Evolutionary conservation across 2,329 filamentous ascomycete genomes (phyloP).

Genomic region (Colletotrichum karsti): DNA sequence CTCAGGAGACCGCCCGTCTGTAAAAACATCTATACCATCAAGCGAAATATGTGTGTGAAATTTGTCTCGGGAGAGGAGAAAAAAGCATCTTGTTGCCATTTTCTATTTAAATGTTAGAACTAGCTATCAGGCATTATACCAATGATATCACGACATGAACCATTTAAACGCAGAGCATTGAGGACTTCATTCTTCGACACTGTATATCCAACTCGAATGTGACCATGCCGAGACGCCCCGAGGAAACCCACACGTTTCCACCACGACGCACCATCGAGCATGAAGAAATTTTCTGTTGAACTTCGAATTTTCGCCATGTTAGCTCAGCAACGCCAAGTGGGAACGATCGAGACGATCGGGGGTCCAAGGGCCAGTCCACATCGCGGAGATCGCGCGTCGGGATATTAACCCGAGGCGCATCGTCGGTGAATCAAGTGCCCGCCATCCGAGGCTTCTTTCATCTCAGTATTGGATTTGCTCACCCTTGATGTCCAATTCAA

Average conservation of each 20-base stretch:
- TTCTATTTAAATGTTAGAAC: constrained; percentile 7
- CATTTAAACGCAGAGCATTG: neutral
- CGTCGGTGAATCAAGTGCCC: too few species aligned
- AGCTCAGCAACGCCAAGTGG: too few species aligned
- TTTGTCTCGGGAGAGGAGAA: neutral
- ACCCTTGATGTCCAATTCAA: too few species aligned
- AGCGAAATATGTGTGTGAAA: neutral
- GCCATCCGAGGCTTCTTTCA: too few species aligned
- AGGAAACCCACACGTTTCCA: neutral
- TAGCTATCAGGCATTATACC: constrained; percentile 29
- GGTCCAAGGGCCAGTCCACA: too few species aligned
- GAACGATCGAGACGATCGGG: too few species aligned
- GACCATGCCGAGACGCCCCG: neutral
- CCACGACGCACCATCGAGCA: neutral
- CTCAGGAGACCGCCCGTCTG: constrained; percentile 27
- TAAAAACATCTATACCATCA: constrained; percentile 4
- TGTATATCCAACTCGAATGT: neutral
- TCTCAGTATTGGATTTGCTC: too few species aligned
- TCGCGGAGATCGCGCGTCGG: too few species aligned
- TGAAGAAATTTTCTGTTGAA: neutral
- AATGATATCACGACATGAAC: constrained; percentile 27
- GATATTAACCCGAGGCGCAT: too few species aligned
- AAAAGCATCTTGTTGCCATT: constrained; percentile 20
- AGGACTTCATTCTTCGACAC: neutral
- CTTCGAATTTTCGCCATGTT: neutral